Evolutionary conservation across 177 flowering plant species (phyloP).

Genomic region (Vitis hybrid): DNA sequence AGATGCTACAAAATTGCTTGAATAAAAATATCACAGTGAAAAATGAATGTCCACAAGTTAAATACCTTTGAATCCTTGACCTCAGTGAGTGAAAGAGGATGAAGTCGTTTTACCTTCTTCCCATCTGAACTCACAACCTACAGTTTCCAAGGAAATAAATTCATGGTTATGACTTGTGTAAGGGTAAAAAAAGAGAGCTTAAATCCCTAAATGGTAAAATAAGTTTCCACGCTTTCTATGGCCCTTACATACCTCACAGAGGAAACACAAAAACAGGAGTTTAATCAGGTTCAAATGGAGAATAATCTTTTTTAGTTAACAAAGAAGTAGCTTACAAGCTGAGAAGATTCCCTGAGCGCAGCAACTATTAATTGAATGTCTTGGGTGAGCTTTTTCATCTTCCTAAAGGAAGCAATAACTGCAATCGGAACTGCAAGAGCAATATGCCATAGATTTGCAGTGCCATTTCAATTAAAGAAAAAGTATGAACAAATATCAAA

Average conservation of each 20-base stretch:
- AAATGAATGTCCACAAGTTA: neutral
- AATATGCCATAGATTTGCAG: slow-evolving; percentile 1
- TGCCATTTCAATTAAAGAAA: neutral
- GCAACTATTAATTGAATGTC: slow-evolving; percentile 46
- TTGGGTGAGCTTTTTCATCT: slow-evolving; percentile 71
- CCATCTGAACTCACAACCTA: slow-evolving; percentile 80
- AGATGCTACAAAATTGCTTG: slow-evolving; percentile 18
- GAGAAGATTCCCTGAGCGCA: slow-evolving; percentile 75
- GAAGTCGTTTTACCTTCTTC: slow-evolving; percentile 70
- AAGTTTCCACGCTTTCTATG: neutral
- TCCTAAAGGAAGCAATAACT: slow-evolving; percentile 77
- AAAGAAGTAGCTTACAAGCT: slow-evolving; percentile 50
- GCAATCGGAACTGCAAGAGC: slow-evolving; percentile 71
- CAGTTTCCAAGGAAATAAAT: slow-evolving; percentile 10
- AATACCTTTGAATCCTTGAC: slow-evolving; percentile 63
- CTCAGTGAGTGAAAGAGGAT: slow-evolving; percentile 54
- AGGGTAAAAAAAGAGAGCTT: neutral
- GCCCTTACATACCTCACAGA: neutral
- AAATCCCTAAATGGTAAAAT: neutral
- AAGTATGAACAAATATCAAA: too few relatives aligned
- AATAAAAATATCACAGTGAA: neutral
- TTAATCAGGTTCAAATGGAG: too few relatives aligned
- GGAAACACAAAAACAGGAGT: neutral
- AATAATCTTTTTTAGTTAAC: neutral
- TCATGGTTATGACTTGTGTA: too few relatives aligned